Evolutionary conservation across 768 basidiomycete genomes (phyloP).

Genomic region (Mycena chlorophos): DNA sequence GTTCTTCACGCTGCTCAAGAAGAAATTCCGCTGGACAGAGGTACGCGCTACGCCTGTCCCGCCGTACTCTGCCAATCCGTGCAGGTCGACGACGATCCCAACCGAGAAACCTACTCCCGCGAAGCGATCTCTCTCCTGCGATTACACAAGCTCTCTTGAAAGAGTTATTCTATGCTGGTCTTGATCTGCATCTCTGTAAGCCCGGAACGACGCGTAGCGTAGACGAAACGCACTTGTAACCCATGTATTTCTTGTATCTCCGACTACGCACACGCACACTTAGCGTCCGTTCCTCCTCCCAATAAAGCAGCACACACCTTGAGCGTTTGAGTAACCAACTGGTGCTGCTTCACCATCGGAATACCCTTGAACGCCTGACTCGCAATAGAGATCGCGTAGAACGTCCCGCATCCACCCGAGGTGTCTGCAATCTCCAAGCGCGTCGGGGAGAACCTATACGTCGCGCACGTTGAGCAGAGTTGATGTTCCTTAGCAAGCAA

Average conservation of each 20-base stretch:
- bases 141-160: conserved; percentile 35
- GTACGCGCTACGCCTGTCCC: conserved; percentile 36
- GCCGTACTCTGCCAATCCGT: neutral
- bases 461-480: neutral
- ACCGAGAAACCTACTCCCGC: conserved; percentile 54
- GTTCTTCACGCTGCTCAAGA: conserved; percentile 80
- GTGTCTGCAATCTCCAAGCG: conserved; percentile 88
- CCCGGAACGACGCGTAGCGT: conserved; percentile 10
- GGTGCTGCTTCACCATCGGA: conserved; percentile 89
- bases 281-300: no score
- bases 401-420: conserved; percentile 98
- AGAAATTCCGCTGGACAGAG: conserved; percentile 72
- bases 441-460: conserved; percentile 63
- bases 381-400: conserved; percentile 89
- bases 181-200: conserved; percentile 37
- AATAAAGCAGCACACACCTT: conserved; percentile 51
- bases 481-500: neutral
- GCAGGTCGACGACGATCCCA: conserved; percentile 67
- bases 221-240: conserved; percentile 65
- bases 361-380: conserved; percentile 86
- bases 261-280: no score
- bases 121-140: conserved; percentile 68
- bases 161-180: conserved; percentile 24
- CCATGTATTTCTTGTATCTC: conserved; percentile 94
- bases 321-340: conserved; percentile 79